Percentiles rank a stretch among this genome's conserved stretches.
Evolutionary conservation across 208 protist species (phyloP).

Genomic region (Angomonas deanei): DNA sequence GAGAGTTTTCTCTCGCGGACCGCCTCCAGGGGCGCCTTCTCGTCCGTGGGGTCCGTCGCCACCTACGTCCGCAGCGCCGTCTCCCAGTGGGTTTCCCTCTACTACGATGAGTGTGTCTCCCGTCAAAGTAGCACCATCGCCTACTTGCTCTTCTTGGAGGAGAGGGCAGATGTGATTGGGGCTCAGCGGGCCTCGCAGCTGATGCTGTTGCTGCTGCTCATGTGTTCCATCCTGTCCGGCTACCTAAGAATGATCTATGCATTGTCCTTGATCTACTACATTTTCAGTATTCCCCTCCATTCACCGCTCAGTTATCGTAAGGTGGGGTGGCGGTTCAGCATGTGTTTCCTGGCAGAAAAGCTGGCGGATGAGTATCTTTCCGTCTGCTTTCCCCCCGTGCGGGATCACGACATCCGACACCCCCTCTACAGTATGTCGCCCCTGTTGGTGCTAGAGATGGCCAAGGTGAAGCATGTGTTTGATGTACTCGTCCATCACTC

Average conservation of each 20-base stretch:
- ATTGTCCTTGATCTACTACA: neutral
- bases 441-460: neutral
- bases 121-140: neutral
- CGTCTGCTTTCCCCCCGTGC: neutral
- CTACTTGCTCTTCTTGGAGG: neutral
- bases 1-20: neutral
- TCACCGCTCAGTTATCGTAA: neutral
- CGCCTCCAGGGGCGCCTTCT: neutral
- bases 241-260: neutral
- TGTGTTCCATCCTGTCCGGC: neutral
- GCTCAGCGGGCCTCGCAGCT: neutral
- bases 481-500: neutral
- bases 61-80: neutral
- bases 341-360: neutral
- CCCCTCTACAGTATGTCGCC: neutral
- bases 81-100: neutral
- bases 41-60: neutral
- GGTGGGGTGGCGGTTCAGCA: neutral
- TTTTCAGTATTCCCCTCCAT: neutral
- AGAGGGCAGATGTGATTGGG: neutral
- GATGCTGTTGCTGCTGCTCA: neutral
- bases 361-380: neutral
- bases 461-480: slow-evolving; percentile 1
- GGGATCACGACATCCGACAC: neutral
- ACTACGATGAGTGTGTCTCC: neutral